A percentile compares a stretch with the other conserved stretches of the same genome.
Conservation (phyloP, 139 green algal genomes). For the Chlorella sp. region DNA sequence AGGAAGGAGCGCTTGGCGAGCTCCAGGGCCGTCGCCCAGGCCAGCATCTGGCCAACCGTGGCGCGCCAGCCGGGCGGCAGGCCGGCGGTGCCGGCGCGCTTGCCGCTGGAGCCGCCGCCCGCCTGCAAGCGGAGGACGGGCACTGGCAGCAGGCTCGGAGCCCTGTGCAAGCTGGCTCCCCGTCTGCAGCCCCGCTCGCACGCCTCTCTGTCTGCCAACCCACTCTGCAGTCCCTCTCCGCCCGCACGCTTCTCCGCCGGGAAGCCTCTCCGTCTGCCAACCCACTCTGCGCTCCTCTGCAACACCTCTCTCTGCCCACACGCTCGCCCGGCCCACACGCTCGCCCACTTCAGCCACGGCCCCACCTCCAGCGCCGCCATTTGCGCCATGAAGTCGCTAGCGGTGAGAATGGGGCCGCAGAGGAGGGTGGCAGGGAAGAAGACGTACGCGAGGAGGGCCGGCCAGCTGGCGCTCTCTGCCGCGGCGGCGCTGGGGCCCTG, state of each 20-base stretch:
- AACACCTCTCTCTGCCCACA: not conserved
- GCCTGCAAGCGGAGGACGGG: not conserved
- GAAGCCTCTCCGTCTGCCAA: too few relatives aligned
- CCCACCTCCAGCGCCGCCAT: not conserved
- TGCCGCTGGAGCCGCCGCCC: too few relatives aligned
- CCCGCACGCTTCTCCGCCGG: too few relatives aligned
- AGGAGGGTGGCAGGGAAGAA: slow-evolving; percentile 5
- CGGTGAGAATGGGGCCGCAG: not conserved
- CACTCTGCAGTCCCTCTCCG: not conserved
- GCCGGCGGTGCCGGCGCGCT: too few relatives aligned
- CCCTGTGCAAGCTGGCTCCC: too few relatives aligned
- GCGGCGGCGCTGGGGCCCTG: not conserved
- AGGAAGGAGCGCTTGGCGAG: not conserved
- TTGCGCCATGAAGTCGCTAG: slow-evolving; percentile 8
- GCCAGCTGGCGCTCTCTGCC: slow-evolving; percentile 2
- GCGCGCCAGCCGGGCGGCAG: not conserved
- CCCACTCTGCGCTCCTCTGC: not conserved
- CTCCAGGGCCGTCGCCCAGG: not conserved
- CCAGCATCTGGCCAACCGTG: not conserved
- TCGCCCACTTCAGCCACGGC: not conserved
- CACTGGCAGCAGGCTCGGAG: not conserved
- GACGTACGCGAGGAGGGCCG: slow-evolving; percentile 12
- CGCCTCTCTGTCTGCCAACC: too few relatives aligned
- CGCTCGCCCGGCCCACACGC: not conserved
- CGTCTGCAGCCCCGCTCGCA: too few relatives aligned